A percentile compares a stretch with the other conserved stretches of the same genome.
These are phyloP conservation scores for Penicillium malachiteum DNA, from an alignment of 495 filamentous ascomycete genomes.

Conservation along the genomic window DNA sequence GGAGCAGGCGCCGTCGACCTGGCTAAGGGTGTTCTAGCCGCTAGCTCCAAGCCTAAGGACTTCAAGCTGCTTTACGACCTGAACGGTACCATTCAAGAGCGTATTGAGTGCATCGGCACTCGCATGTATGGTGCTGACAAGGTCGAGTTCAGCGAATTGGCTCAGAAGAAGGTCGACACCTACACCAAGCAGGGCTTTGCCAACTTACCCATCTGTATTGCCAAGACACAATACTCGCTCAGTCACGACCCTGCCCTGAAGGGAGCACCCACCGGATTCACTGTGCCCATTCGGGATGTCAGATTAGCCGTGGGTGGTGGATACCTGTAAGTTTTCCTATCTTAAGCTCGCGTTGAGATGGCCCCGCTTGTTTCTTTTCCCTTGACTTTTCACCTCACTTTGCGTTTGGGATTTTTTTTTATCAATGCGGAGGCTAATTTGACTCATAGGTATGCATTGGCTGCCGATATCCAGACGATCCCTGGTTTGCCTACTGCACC, in stretches of 20 bases:
- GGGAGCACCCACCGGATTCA: constrained; percentile 95
- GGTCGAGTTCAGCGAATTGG: constrained; percentile 91
- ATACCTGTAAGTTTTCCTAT: constrained; percentile 63
- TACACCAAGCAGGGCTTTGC: constrained; percentile 91
- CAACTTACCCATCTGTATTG: constrained; percentile 91
- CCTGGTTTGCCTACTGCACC: constrained; percentile 93
- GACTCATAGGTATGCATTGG: constrained; percentile 72
- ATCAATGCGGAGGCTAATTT: constrained; percentile 9
- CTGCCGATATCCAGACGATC: constrained; percentile 97
- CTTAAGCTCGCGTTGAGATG: neutral
- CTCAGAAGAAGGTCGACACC: constrained; percentile 92
- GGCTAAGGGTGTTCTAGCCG: constrained; percentile 80
- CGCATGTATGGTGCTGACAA: constrained; percentile 90
- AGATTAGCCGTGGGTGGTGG: constrained; percentile 91
- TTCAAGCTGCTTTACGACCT: constrained; percentile 86
- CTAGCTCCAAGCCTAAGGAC: constrained; percentile 80
- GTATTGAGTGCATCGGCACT: constrained; percentile 87
- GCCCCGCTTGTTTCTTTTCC: neutral
- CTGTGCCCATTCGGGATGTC: constrained; percentile 92
- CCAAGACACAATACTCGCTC: constrained; percentile 97
- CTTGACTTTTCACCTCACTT: neutral
- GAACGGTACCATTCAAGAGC: constrained; percentile 78
- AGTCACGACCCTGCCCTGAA: constrained; percentile 92
- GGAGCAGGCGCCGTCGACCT: constrained; percentile 88
- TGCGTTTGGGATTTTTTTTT: neutral